Evolutionary conservation across 192 early-diverging fungal species (phyloP).

Genomic region (Rhizophagus clarus): DNA sequence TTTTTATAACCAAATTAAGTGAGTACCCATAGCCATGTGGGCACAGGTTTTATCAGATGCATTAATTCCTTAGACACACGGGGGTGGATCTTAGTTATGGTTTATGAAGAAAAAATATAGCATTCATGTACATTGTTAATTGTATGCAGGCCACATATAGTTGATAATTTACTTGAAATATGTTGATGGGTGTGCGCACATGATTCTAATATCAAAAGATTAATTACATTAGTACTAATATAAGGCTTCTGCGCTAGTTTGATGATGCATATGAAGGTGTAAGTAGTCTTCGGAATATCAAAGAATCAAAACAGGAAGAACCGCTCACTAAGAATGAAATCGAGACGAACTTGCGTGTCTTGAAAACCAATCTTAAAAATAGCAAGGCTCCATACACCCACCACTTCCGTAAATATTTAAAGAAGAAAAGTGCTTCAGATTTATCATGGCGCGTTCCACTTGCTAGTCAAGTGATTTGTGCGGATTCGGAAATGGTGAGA

Average conservation of each 20-base stretch:
- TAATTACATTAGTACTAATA: slow-evolving; percentile 16
- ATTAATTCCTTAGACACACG: not conserved
- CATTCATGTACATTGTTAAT: slow-evolving; percentile 22
- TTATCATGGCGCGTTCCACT: slow-evolving; percentile 5
- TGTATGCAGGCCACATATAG: slow-evolving; percentile 27
- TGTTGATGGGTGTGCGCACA: slow-evolving; percentile 16
- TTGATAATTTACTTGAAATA: slow-evolving; percentile 25
- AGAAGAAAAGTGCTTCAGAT: slow-evolving; percentile 24
- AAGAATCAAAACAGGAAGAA: too few species aligned
- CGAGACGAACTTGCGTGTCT: slow-evolving; percentile 17
- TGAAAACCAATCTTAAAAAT: slow-evolving; percentile 24
- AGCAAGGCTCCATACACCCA: slow-evolving; percentile 15
- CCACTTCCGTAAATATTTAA: slow-evolving; percentile 22
- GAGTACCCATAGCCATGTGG: slow-evolving; percentile 25
- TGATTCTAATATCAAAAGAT: slow-evolving; percentile 14
- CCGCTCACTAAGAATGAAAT: not conserved
- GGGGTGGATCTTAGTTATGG: slow-evolving; percentile 13
- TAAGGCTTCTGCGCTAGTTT: slow-evolving; percentile 30
- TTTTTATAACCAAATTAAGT: slow-evolving; percentile 17
- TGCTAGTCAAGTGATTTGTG: slow-evolving; percentile 13
- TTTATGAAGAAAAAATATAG: slow-evolving; percentile 9
- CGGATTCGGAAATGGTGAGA: not conserved
- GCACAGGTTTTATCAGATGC: slow-evolving; percentile 20
- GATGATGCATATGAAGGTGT: slow-evolving; percentile 30
- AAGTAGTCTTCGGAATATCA: not conserved